Evolutionary conservation across 148 eudicot species (phyloP), one percentile per base, ranked within the genome.

Genomic region (Arbutus unedo): DNA sequence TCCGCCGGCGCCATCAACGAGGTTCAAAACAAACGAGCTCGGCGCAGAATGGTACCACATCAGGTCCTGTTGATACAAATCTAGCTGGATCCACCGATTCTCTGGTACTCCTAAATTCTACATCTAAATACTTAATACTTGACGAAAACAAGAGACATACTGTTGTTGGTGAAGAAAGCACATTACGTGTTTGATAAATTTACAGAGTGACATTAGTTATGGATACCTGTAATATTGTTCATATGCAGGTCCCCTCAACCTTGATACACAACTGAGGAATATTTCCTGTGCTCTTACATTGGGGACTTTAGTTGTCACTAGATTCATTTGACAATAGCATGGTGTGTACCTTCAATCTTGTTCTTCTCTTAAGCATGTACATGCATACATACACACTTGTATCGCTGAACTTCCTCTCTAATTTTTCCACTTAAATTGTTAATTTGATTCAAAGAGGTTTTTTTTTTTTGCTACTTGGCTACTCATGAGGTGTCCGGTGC

Each of bases 171-270:
- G 38, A 31, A 31, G 38, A 31, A 31, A 31, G 0, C 38, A n/a
- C 38, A 31, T 1, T 1, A 31, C 1, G 38, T 31, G 38, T 31
- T 31, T 31, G 38, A 31, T 31, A 31, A 31, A 31, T 31, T 31
- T 31, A 31, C 38, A 31, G 38, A 31, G 38, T 31, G 38, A 31
- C 38, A 31, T 31, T 31, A 31, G 38, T 31, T 31, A 31, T 31
- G 38, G 1, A 31, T 11, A 15, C 59, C 49, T 31, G 44, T 68
- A 38, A 70, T 44, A 31, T 51, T 70, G 51, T 5, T 53, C 13
- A 9, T 16, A 6, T 81, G 53, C 77, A 81, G 82, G 77, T 53
- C 16, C 50, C 43, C 41, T 81, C 31, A 53, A 53, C 82, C 31
- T 81, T 67, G 76, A 41, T 62, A 41, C n/a, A n/a, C 55, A 67